A percentile compares a stretch with the other conserved stretches of the same genome.
phyloP scores from a whole-genome alignment of 1,284 basidiomycete species.

The Tilletia caries region DNA sequence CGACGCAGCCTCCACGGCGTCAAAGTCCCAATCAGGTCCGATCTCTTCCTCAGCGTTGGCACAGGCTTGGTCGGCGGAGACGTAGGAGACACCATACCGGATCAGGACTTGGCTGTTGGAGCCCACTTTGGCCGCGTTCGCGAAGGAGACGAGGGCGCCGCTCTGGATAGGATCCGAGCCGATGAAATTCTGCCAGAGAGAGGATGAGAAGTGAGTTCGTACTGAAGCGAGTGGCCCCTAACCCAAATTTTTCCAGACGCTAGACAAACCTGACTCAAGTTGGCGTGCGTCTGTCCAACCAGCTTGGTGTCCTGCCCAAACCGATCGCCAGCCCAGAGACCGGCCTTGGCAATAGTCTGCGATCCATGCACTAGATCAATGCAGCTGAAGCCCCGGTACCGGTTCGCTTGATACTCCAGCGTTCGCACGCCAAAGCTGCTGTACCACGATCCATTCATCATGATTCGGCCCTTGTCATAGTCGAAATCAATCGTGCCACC shows the following conservation, averaged over 20 bases:
- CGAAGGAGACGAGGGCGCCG: conserved; percentile 32
- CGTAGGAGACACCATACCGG: conserved; percentile 37
- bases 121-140: background rate
- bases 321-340: conserved; percentile 40
- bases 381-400: conserved; percentile 36
- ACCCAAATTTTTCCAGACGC: no score
- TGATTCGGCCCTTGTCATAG: conserved; percentile 27
- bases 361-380: conserved; percentile 35
- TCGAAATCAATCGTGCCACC: conserved; percentile 34
- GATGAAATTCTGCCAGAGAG: conserved; percentile 13
- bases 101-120: conserved; percentile 24
- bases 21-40: conserved; percentile 29
- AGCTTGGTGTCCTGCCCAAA: conserved; percentile 36
- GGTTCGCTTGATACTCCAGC: conserved; percentile 19
- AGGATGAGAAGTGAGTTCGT: no score
- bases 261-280: conserved; percentile 16
- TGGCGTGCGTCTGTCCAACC: conserved; percentile 25
- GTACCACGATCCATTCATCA: conserved; percentile 37
- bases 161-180: conserved; percentile 31
- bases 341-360: conserved; percentile 30
- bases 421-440: conserved; percentile 28
- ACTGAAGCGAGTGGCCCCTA: no score
- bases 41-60: conserved; percentile 41
- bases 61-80: conserved; percentile 40
- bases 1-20: conserved; percentile 25